phyloP scores from a whole-genome alignment of 805 yeast species.

The Jamesozyma hellenica region DNA sequence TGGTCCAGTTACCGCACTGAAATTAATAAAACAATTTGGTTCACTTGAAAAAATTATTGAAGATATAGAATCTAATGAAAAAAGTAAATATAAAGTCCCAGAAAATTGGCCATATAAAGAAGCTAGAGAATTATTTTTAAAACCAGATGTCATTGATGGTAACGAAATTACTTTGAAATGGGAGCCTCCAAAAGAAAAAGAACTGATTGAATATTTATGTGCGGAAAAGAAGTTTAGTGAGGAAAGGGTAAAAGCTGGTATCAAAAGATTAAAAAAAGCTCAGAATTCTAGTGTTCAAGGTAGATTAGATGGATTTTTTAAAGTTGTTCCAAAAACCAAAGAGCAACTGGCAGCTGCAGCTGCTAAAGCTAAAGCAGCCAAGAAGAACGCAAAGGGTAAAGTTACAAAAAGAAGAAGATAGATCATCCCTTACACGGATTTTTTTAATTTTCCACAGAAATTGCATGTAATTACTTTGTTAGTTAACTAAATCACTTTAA shows the following conservation, averaged over 20 bases:
- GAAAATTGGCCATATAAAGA: conserved; percentile 90
- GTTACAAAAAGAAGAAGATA: conserved; percentile 17
- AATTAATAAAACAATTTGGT: conserved; percentile 77
- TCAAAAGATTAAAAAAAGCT: conserved; percentile 74
- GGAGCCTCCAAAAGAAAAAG: conserved; percentile 82
- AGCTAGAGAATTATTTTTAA: conserved; percentile 71
- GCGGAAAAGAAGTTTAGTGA: conserved; percentile 85
- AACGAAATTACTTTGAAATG: conserved; percentile 65
- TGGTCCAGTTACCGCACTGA: conserved; percentile 91
- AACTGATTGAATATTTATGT: conserved; percentile 72
- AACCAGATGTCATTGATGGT: conserved; percentile 69
- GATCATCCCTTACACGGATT: no score
- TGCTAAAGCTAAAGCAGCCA: conserved; percentile 25
- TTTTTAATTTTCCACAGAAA: no score
- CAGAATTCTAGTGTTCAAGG: conserved; percentile 82
- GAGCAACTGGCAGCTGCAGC: conserved; percentile 33
- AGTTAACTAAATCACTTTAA: no score
- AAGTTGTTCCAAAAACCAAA: conserved; percentile 46
- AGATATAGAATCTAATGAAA: conserved; percentile 37
- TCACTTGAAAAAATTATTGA: conserved; percentile 70
- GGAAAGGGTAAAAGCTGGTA: conserved; percentile 82
- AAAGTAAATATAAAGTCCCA: conserved; percentile 72
- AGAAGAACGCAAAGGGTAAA: conserved; percentile 17
- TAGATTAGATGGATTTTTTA: conserved; percentile 84
- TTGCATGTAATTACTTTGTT: no score